Evolutionary conservation across 768 basidiomycete genomes (phyloP), one percentile per base, ranked within the genome.

Genomic region (Russula virescens): DNA sequence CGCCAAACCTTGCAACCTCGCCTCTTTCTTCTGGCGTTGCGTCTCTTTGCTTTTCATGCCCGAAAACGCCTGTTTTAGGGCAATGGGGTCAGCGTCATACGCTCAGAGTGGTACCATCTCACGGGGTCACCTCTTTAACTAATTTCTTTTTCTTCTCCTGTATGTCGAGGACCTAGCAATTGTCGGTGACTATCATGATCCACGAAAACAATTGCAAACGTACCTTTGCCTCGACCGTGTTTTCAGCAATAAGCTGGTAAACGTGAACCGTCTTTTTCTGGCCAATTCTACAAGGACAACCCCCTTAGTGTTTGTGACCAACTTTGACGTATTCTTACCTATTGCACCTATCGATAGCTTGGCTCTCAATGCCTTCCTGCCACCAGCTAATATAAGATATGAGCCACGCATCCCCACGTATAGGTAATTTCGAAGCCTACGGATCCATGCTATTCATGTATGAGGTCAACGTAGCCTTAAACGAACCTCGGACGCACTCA

Each of bases 161-260:
- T 63, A 94, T 95, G 26, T 90, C 91, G 48, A 95, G 78, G 47
- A 89, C 85, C 84, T 82, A n/a, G n/a, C 26, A 34, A 31, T 21
- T 23, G 3, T 26, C 23, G 18, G 40, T 55, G 34, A 42, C 13
- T 2, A 42, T 3, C 47, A 16, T 14, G 9, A 47, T 53, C 48
- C n/a, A 58, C n/a, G 34, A 38, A 23, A 49, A 3, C 13, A 35
- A 13, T 50, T 18, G n/a, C 26, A 34, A 10, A 63, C 66, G 9
- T 68, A 86, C 92, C 73, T 90, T 93, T 14, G 89, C 81, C 73
- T 95, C 93, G 1, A 94, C 86, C 0, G 93, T 95, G 68, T 93
- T 81, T 68, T 94, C 92, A 0, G 93, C 91, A 58, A 95, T 92
- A 52, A 95, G 75, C 68, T 94, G 93, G 70, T 93, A 94, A 21